A percentile compares a stretch with the other conserved stretches of the same genome.
Conservation (phyloP, 768 basidiomycete species). For the Lyophyllum atratum region DNA sequence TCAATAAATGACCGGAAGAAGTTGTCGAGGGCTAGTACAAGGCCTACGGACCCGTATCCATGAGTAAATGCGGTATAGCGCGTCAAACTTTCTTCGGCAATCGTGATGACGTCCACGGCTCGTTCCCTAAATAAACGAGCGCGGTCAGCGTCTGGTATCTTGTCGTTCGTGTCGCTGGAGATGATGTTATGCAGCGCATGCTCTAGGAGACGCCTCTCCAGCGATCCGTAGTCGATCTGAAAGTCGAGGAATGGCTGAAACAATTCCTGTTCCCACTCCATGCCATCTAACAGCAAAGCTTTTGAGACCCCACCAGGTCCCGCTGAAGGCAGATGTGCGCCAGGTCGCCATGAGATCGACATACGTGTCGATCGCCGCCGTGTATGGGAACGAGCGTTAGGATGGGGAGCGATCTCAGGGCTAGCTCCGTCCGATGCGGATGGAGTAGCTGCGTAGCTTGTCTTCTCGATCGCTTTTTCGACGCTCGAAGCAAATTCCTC, state of each 20-base stretch:
- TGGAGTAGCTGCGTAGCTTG: slow-evolving; percentile 38
- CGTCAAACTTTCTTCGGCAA: slow-evolving; percentile 77
- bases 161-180: slow-evolving; percentile 42
- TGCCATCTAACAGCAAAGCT: slow-evolving; percentile 30
- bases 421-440: slow-evolving; percentile 18
- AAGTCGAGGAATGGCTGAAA: slow-evolving; percentile 95
- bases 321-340: slow-evolving; percentile 32
- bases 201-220: slow-evolving; percentile 76
- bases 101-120: slow-evolving; percentile 70
- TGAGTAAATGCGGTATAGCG: slow-evolving; percentile 84
- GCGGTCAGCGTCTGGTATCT: slow-evolving; percentile 41
- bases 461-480: slow-evolving; percentile 78
- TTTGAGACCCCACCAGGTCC: slow-evolving; percentile 20
- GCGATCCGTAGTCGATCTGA: slow-evolving; percentile 78
- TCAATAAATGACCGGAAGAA: slow-evolving; percentile 74
- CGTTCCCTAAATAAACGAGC: slow-evolving; percentile 75
- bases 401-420: slow-evolving; percentile 14
- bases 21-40: slow-evolving; percentile 74
- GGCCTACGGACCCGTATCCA: slow-evolving; percentile 79
- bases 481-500: slow-evolving; percentile 80
- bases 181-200: slow-evolving; percentile 54
- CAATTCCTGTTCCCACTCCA: slow-evolving; percentile 88
- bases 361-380: slow-evolving; percentile 62
- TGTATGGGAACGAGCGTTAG: slow-evolving; percentile 26
- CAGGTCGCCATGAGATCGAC: slow-evolving; percentile 64